phyloP scores from a whole-genome alignment of 352 stramenopile genomes.

The Vaucheria bursata region DNA sequence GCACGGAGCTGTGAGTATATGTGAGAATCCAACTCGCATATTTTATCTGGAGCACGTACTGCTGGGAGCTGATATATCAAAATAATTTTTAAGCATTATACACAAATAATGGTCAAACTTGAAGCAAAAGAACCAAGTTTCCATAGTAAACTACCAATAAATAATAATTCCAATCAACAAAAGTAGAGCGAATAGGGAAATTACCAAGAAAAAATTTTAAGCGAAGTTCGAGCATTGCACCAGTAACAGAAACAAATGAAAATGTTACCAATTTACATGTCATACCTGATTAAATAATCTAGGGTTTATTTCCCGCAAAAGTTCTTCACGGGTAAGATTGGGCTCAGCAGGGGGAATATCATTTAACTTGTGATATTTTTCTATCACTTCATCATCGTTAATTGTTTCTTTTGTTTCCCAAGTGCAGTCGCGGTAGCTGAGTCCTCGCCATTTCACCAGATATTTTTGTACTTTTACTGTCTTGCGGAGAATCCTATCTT shows the following conservation, averaged over 20 bases:
- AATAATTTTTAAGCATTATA: no score
- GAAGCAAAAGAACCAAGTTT: no score
- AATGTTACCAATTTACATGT: no score
- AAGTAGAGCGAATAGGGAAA: no score
- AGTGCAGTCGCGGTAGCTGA: conserved; percentile 91
- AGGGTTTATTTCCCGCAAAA: conserved; percentile 20
- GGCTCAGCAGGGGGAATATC: conserved; percentile 36
- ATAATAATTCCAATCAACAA: no score
- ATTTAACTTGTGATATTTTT: conserved; percentile 39
- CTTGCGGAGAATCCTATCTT: no score
- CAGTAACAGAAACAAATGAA: no score
- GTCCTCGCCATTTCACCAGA: conserved; percentile 97
- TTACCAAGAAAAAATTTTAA: no score
- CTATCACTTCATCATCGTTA: conserved; percentile 60
- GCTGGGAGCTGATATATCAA: neutral
- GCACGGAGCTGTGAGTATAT: conserved; percentile 36
- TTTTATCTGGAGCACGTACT: neutral
- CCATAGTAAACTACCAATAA: no score
- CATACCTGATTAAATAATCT: no score
- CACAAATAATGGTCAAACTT: no score
- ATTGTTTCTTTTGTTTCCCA: conserved; percentile 97
- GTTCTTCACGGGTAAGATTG: conserved; percentile 23
- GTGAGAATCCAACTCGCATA: neutral
- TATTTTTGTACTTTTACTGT: conserved; percentile 77
- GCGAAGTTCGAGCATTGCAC: no score